These are phyloP conservation scores for Xerophyta viscosa DNA, from an alignment of 106 monocot species.

Conservation along the genomic window DNA sequence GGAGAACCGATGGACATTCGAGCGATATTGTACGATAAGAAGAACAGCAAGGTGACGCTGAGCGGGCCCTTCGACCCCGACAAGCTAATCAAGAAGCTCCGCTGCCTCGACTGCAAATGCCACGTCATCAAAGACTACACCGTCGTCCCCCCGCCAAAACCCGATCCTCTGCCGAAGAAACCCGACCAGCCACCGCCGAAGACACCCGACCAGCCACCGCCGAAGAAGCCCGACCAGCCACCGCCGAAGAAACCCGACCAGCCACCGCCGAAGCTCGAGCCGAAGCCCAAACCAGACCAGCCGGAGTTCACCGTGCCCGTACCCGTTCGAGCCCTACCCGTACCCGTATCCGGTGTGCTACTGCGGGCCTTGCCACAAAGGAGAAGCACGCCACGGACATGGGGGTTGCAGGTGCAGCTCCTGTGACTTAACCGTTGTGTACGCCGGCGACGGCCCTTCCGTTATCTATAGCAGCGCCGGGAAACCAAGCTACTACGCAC, in stretches of 20 bases:
- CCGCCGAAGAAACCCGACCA: not conserved
- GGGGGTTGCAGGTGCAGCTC: constrained; percentile 31
- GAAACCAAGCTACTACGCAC: not conserved
- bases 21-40: constrained; percentile 34
- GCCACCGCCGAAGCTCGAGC: not conserved
- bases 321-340: constrained; percentile 5
- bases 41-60: constrained; percentile 30
- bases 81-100: constrained; percentile 34
- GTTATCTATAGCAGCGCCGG: not conserved
- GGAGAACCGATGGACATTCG: constrained; percentile 26
- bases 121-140: constrained; percentile 48
- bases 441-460: not conserved
- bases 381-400: no score
- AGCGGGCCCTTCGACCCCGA: constrained; percentile 35
- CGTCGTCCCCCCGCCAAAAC: not conserved
- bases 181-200: constrained; percentile 1
- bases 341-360: constrained; percentile 16
- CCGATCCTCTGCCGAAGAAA: not conserved
- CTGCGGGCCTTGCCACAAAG: constrained; percentile 26
- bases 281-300: not conserved
- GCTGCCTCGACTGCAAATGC: constrained; percentile 47
- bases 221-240: not conserved
- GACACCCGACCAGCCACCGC: constrained; percentile 1
- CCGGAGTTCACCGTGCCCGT: not conserved
- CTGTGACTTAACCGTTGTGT: constrained; percentile 14